Base-by-base conservation (phyloP, 768 basidiomycete species). In the Paxillus involutus region DNA sequence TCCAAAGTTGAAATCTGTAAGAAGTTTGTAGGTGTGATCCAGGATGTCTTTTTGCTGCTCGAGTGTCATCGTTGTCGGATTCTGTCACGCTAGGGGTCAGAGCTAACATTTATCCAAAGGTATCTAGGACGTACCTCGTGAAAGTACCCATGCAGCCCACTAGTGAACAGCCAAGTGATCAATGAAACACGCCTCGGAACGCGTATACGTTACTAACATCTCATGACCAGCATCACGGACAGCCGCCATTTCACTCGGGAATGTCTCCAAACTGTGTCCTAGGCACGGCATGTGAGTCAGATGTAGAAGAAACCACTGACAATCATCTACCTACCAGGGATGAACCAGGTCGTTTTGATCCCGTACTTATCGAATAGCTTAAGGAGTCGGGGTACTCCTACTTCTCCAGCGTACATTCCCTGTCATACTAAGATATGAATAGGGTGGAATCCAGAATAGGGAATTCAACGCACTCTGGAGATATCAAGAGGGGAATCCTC, bases 401-500 rank as follows among this genome's bases (percentile, higher is more conserved):
- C 86, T 64, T 89, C 87, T 16, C 88, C 89, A 0, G 89, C 86
- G 59, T 80, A 90, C 74, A 88, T 80, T 8, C 88, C 87, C 80
- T 75, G 41, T 2, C 49, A 35, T 16, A 21, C 19, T 10, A 14
- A 26, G 17, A 17, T 4, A 37, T 42, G 52, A 41, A 44, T 8
- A 6, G 46, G 44, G 17, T 14, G 35, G 16, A 6, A 48, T 3
- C 6, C 6, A 17, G 43, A 13, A 10, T 6, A 36, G 17, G 5
- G 0, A 36, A 16, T 43, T 26, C 1, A 52, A 51, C 59, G 4
- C 43, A 82, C 85, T 62, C 81, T 74, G 12, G 83, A 86, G 52
- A 89, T 86, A 60, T 89, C 88, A 17, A 80, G 69, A 0, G 85
- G 83, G 0, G 82, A 85, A 63, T 89, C 80, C 59, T 88, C 82